phyloP scores from a whole-genome alignment of 345 rosid species.

The Boechera divaricarpa region DNA sequence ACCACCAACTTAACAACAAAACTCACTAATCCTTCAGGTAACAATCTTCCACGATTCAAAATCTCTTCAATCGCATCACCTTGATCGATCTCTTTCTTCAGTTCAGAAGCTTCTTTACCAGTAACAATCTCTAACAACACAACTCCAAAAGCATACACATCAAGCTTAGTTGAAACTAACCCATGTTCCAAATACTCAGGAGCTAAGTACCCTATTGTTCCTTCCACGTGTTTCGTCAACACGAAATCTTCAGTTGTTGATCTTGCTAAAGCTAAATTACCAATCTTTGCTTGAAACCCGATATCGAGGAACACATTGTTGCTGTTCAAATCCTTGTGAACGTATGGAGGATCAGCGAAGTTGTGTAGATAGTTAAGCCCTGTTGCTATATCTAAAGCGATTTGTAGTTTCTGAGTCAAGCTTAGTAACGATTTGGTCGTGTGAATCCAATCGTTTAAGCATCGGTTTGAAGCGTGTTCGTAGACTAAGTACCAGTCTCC shows the following conservation, averaged over 20 bases:
- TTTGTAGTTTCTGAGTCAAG: conserved; percentile 66
- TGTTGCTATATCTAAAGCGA: conserved; percentile 70
- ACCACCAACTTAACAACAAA: conserved; percentile 51
- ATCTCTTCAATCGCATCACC: conserved; percentile 47
- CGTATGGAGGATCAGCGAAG: conserved; percentile 53
- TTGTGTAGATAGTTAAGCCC: conserved; percentile 84
- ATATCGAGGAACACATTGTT: conserved; percentile 72
- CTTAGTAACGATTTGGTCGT: conserved; percentile 46
- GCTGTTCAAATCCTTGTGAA: conserved; percentile 69
- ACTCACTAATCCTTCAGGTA: conserved; percentile 52
- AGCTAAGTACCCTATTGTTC: conserved; percentile 84
- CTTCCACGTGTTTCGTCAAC: conserved; percentile 83
- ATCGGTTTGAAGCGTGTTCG: conserved; percentile 73
- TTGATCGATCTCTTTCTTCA: conserved; percentile 47
- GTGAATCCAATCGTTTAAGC: conserved; percentile 74
- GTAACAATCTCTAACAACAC: conserved; percentile 66
- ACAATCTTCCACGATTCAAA: conserved; percentile 50
- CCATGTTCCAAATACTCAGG: conserved; percentile 88
- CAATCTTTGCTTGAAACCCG: conserved; percentile 83
- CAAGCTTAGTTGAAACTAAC: conserved; percentile 72
- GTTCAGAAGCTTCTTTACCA: conserved; percentile 61
- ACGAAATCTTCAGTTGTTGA: conserved; percentile 58
- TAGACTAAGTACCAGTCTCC: conserved; percentile 80
- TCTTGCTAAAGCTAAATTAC: conserved; percentile 75
- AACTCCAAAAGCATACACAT: conserved; percentile 84